Conservation (phyloP, 2,329 filamentous ascomycete species). For the Colletotrichum orchidophilum region DNA sequence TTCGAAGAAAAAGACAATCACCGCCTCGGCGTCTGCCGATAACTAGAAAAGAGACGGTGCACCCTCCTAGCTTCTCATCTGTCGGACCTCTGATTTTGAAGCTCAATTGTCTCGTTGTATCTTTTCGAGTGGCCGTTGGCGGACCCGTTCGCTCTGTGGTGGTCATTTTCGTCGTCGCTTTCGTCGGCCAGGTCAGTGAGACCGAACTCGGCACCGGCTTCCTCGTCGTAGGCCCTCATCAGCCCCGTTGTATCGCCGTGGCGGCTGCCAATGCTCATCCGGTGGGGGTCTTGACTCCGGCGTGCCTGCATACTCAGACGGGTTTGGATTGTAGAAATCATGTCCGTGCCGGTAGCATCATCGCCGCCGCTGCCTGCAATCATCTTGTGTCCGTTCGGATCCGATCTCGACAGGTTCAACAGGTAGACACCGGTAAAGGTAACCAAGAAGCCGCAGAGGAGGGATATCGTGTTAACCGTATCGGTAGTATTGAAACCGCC, state of each 20-base stretch:
- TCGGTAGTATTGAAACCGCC: slow-evolving; percentile 95
- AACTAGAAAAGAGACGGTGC: slow-evolving; percentile 5
- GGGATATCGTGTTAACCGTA: slow-evolving; percentile 88
- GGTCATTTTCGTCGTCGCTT: slow-evolving; percentile 68
- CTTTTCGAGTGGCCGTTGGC: slow-evolving; percentile 52
- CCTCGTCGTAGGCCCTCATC: slow-evolving; percentile 90
- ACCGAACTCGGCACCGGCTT: slow-evolving; percentile 77
- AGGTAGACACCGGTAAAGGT: slow-evolving; percentile 97
- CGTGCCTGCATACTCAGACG: slow-evolving; percentile 92
- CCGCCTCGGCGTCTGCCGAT: slow-evolving; percentile 19
- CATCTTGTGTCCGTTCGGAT: slow-evolving; percentile 80
- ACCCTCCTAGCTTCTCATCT: slow-evolving; percentile 36
- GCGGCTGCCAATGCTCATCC: slow-evolving; percentile 71
- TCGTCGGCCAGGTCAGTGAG: slow-evolving; percentile 84
- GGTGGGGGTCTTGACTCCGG: slow-evolving; percentile 71
- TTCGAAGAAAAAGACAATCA: slow-evolving; percentile 21
- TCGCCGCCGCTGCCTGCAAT: slow-evolving; percentile 69
- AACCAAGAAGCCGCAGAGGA: slow-evolving; percentile 91
- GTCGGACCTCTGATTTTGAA: slow-evolving; percentile 58
- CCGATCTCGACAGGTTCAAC: slow-evolving; percentile 91
- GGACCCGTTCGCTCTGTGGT: slow-evolving; percentile 48
- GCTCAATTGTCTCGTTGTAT: slow-evolving; percentile 55
- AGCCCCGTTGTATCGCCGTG: slow-evolving; percentile 81
- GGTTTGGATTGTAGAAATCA: slow-evolving; percentile 88
- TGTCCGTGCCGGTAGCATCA: slow-evolving; percentile 90